Percentiles rank a stretch among this genome's conserved stretches.
Conservation (phyloP, 495 filamentous ascomycete genomes). For the Podospora fimiseda region DNA sequence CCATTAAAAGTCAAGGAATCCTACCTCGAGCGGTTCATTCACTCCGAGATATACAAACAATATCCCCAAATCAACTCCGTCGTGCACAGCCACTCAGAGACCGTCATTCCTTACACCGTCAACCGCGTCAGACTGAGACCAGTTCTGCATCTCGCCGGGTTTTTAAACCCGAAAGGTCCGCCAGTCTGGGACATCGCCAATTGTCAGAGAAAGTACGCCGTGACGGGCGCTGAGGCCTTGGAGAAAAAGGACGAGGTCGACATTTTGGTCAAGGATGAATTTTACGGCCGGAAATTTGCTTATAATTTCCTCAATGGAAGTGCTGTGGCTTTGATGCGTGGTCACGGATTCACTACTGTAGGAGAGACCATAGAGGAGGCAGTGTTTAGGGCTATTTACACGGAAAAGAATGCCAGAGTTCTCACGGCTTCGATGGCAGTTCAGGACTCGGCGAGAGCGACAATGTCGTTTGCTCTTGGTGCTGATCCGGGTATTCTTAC, state of each 20-base stretch:
- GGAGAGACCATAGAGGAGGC: conserved; percentile 33
- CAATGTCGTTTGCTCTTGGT: background rate
- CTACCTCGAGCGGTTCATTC: conserved; percentile 45
- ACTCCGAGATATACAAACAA: conserved; percentile 45
- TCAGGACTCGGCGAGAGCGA: conserved; percentile 8
- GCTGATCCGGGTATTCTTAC: conserved; percentile 11
- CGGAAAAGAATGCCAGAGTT: conserved; percentile 38
- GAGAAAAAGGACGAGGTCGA: conserved; percentile 16
- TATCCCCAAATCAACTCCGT: conserved; percentile 37
- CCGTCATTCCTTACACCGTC: conserved; percentile 43
- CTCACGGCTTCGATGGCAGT: conserved; percentile 29
- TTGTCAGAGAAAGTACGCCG: conserved; percentile 18
- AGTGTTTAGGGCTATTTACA: conserved; percentile 42
- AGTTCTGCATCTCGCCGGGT: conserved; percentile 43
- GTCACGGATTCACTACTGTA: conserved; percentile 43
- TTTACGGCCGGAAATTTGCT: conserved; percentile 29
- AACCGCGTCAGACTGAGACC: conserved; percentile 34
- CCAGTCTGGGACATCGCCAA: conserved; percentile 34
- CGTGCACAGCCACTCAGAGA: conserved; percentile 42
- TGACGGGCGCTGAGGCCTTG: background rate
- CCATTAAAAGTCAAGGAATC: conserved; percentile 22
- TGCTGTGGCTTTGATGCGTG: conserved; percentile 40
- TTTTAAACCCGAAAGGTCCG: conserved; percentile 25
- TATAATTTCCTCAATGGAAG: conserved; percentile 19
- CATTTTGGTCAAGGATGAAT: conserved; percentile 36